phyloP scores from a whole-genome alignment of 78 protist species.

The slime mould (Dictyostelium discoideum) region dicty_2.7 NC_007088.5:7371501-7372000 shows the following conservation, averaged over 20 bases:
- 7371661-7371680: slow-evolving; percentile 97
- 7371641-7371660: slow-evolving; percentile 97
- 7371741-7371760: slow-evolving; percentile 96
- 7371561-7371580: slow-evolving; percentile 69
- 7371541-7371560: slow-evolving; percentile 99
- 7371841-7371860: slow-evolving; percentile 99
- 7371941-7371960: slow-evolving; percentile 98
- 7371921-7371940: slow-evolving; percentile 99
- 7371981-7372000: slow-evolving; percentile 98
- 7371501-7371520: slow-evolving; percentile 95
- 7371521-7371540: slow-evolving; percentile 99
- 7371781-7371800: slow-evolving; percentile 97
- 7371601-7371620: slow-evolving; percentile 95
- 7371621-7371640: slow-evolving; percentile 98
- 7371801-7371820: slow-evolving; percentile 96
- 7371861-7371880: slow-evolving; percentile 98
- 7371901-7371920: slow-evolving; percentile 99
- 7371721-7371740: slow-evolving; percentile 97
- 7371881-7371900: slow-evolving; percentile 97
- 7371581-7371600: slow-evolving; percentile 91
- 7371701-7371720: slow-evolving; percentile 96
- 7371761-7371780: slow-evolving; percentile 97
- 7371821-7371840: slow-evolving; percentile 96
- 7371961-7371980: slow-evolving; percentile 99
- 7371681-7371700: slow-evolving; percentile 98